Percentiles rank a stretch among this genome's conserved stretches.
phyloP scores from a whole-genome alignment of 2,329 filamentous ascomycete species.

The Metarhizium brunneum region DNA sequence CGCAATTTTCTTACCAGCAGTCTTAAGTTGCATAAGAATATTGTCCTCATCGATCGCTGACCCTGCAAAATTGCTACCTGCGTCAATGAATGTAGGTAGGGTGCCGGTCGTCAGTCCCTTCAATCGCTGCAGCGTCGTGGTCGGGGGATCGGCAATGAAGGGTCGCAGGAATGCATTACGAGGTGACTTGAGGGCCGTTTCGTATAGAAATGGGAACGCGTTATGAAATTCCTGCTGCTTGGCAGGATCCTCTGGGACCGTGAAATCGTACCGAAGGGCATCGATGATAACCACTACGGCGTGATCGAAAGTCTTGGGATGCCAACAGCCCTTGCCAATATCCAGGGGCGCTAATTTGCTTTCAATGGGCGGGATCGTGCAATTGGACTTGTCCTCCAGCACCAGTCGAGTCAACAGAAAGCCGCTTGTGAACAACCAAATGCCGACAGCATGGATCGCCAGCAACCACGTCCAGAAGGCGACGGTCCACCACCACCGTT shows the following conservation, averaged over 20 bases:
- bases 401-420: constrained; percentile 85
- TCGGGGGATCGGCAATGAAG: constrained; percentile 95
- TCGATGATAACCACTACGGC: constrained; percentile 87
- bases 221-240: constrained; percentile 60
- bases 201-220: constrained; percentile 77
- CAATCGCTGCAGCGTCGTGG: constrained; percentile 80
- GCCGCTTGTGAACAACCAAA: constrained; percentile 88
- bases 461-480: constrained; percentile 64
- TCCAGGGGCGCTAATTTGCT: constrained; percentile 28
- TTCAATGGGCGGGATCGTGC: constrained; percentile 58
- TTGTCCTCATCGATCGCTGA: constrained; percentile 93
- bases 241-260: constrained; percentile 55
- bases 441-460: constrained; percentile 67
- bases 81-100: constrained; percentile 86
- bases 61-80: constrained; percentile 90
- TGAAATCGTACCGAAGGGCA: constrained; percentile 93
- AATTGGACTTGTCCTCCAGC: constrained; percentile 66
- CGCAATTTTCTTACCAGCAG: constrained; percentile 65
- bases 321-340: constrained; percentile 74
- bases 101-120: constrained; percentile 95
- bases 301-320: constrained; percentile 86
- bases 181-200: constrained; percentile 65
- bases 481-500: constrained; percentile 47
- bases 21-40: constrained; percentile 54
- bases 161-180: constrained; percentile 81